Percentiles rank a stretch among this genome's conserved stretches.
Conservation (phyloP, 2,329 filamentous ascomycete genomes). For the Calonectria pauciramosa region DNA sequence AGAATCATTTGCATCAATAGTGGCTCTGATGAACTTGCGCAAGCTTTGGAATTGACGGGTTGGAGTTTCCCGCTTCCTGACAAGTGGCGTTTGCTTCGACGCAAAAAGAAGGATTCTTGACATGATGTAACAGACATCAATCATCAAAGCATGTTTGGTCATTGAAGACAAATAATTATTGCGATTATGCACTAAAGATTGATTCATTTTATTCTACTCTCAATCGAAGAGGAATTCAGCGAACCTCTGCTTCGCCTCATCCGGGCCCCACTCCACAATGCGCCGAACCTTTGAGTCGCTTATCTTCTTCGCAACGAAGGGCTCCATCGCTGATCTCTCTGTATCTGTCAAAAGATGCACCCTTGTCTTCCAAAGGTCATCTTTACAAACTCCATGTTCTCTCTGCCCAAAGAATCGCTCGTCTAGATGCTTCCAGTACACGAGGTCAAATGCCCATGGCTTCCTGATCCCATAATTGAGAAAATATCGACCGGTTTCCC, state of each 20-base stretch:
- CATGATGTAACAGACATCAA: fast-evolving
- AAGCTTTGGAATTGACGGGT: background rate
- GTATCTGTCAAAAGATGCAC: background rate
- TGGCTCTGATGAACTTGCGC: too few relatives aligned
- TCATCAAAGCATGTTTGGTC: background rate
- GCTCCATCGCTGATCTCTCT: background rate
- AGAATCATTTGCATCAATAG: background rate
- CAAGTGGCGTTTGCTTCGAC: background rate
- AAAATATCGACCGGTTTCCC: background rate
- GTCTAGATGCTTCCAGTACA: background rate
- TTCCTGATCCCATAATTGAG: background rate
- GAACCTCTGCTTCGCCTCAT: background rate
- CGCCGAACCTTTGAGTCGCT: background rate
- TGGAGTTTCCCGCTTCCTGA: background rate
- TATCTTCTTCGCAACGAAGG: background rate
- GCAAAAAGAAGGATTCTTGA: background rate
- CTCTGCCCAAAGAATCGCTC: background rate
- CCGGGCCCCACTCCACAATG: background rate
- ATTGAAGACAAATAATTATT: background rate
- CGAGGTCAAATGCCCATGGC: background rate
- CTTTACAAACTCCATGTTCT: background rate
- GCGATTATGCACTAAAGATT: too few relatives aligned
- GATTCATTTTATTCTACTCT: too few relatives aligned
- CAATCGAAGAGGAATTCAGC: background rate
- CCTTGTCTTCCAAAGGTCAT: background rate